Evolutionary conservation across 176 grass and related monocot species (phyloP), one percentile per base, ranked within the genome.

Genomic region (Pontederia crassipes): DNA sequence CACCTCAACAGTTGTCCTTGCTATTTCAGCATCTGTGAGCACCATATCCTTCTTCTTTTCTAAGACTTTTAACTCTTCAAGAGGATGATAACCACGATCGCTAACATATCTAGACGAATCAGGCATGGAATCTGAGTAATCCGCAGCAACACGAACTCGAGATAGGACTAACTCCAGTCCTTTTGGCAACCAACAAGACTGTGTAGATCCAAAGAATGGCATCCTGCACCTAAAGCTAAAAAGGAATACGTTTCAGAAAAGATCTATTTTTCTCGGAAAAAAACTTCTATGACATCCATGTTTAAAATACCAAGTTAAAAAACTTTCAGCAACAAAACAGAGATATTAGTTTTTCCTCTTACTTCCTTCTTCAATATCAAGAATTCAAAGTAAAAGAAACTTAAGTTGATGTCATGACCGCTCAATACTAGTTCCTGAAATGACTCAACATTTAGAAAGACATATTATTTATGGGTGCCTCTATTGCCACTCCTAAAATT

Each of bases 21-120:
- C 93, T 64, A 86, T 81, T 82, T 97, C 81, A 49, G 81, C 84
- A 85, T 97, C 71, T 74, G 93, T 78, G 45, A 97, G 84, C 61
- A 81, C 69, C 29, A 88, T 20, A 60, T 97, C 87, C 52, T 75
- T 91, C 67, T 88, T 97, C 77, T 72, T 97, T 76, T 69, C 74
- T 60, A 62, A 78, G 62, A 83, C 81, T 85, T 88, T 97, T 58
- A 91, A 58, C 91, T 97, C 93, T 85, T 97, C 93, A 61, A 97
- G 87, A 56, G 87, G 87, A 75, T 97, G 93, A 64, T 97, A 97
- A 45, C 84, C 87, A 17, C 73, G 67, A 70, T 82, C 73, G 62
- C 71, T 72, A 2, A 76, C 70, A 69, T 91, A 76, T 28, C 72
- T 68, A 56, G 83, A 81, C 8, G 93, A 88, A 69, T 97, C 84